Percentiles rank a stretch among this genome's conserved stretches.
These are phyloP conservation scores for Xerocomellus amylosporus DNA, from an alignment of 768 basidiomycete genomes.

Conservation along the genomic window DNA sequence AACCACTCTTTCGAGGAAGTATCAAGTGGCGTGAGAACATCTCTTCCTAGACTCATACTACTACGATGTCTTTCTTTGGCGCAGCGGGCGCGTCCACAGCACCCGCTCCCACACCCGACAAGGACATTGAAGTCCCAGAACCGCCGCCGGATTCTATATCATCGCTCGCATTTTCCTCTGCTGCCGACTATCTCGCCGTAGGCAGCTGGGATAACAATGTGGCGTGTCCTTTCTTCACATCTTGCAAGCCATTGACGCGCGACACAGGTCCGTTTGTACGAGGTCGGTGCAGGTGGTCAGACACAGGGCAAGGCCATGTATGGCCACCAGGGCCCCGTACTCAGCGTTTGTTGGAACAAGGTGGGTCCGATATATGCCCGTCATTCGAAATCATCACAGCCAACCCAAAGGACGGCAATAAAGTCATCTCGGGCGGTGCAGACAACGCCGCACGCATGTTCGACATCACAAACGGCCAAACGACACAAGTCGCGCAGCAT, in stretches of 20 bases:
- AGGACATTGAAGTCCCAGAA: conserved; percentile 78
- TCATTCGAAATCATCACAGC: conserved; percentile 8
- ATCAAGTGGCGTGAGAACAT: conserved; percentile 27
- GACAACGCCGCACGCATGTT: conserved; percentile 96
- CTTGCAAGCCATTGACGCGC: conserved; percentile 8
- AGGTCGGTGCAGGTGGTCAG: conserved; percentile 76
- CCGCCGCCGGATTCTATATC: conserved; percentile 88
- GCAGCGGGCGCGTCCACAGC: conserved; percentile 32
- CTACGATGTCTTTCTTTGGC: conserved; percentile 44
- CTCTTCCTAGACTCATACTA: not conserved
- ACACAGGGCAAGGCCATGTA: conserved; percentile 91
- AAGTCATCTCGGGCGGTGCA: conserved; percentile 88
- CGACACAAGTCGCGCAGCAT: conserved; percentile 83
- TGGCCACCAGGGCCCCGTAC: conserved; percentile 83
- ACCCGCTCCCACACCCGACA: conserved; percentile 48
- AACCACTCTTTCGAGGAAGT: too few species aligned
- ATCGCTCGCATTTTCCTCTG: conserved; percentile 76
- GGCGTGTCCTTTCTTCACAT: not conserved
- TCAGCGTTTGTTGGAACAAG: conserved; percentile 90
- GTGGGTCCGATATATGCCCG: conserved; percentile 35
- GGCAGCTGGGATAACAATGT: conserved; percentile 95
- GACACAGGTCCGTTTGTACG: conserved; percentile 83
- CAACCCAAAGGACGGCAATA: conserved; percentile 71
- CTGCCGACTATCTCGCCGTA: conserved; percentile 87
- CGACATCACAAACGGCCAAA: conserved; percentile 80